Percentiles rank a stretch among this genome's conserved stretches.
Conservation (phyloP, 176 grass and related monocot genomes). For the Rhynchospora breviuscula region DNA sequence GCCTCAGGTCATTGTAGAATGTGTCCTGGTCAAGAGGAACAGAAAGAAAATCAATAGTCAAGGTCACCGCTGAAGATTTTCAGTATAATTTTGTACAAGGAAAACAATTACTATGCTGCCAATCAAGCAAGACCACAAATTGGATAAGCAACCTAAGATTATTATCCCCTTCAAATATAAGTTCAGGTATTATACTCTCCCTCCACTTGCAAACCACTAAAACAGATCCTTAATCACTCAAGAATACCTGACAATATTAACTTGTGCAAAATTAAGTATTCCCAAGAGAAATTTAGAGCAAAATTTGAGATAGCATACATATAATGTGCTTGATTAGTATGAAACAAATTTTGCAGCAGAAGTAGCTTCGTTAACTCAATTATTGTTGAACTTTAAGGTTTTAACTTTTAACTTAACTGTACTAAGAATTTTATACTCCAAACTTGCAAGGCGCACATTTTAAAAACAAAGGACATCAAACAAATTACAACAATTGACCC, state of each 20-base stretch:
- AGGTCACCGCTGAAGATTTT: not conserved
- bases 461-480: not conserved
- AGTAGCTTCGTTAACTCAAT: not conserved
- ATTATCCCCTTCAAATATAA: not conserved
- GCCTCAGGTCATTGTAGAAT: slow-evolving; percentile 70
- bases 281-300: not conserved
- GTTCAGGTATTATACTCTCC: not conserved
- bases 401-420: not conserved
- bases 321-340: not conserved
- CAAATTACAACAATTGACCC: not conserved
- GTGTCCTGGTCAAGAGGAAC: slow-evolving; percentile 62
- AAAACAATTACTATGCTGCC: too few species aligned
- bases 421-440: not conserved
- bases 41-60: not conserved
- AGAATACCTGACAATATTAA: not conserved
- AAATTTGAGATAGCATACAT: not conserved
- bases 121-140: not conserved
- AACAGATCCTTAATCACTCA: not conserved
- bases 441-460: not conserved
- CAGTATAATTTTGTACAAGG: too few species aligned
- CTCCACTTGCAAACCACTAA: not conserved
- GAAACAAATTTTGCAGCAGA: not conserved
- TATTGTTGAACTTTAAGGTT: not conserved
- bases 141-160: not conserved
- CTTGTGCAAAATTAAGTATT: not conserved